These are phyloP conservation scores for Trichoderma hamatum DNA, from an alignment of 2,329 filamentous ascomycete genomes.

Conservation along the genomic window DNA sequence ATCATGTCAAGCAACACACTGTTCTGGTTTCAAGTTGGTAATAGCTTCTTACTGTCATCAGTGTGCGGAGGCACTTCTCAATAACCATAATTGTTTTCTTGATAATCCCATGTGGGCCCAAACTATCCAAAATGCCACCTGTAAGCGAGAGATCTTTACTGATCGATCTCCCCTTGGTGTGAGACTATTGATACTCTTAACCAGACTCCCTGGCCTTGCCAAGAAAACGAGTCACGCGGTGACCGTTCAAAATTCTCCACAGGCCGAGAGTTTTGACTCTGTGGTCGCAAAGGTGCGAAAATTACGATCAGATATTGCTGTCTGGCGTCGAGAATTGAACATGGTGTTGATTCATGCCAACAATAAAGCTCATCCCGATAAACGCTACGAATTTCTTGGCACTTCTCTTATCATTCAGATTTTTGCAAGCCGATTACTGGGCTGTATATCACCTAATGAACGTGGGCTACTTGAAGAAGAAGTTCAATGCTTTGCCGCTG, in stretches of 20 bases:
- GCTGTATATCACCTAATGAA: background rate
- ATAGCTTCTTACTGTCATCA: background rate
- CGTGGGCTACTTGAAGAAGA: background rate
- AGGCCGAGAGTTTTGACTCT: background rate
- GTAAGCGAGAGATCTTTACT: background rate
- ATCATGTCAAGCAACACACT: background rate
- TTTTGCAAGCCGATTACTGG: background rate
- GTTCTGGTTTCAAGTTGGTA: too few species aligned
- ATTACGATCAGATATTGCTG: background rate
- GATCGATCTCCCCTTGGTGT: background rate
- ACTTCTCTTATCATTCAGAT: background rate
- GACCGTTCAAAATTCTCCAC: background rate
- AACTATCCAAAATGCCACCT: background rate
- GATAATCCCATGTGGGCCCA: background rate
- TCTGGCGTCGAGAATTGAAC: background rate
- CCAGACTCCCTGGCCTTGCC: background rate
- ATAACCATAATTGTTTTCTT: background rate
- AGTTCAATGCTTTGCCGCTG: background rate
- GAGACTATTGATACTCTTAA: background rate
- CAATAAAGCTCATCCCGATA: background rate
- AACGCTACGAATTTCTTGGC: background rate
- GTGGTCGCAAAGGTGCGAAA: background rate
- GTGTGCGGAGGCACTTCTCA: background rate
- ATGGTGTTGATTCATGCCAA: background rate
- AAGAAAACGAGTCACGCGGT: background rate